Percentiles rank a stretch among this genome's conserved stretches.
phyloP scores from a whole-genome alignment of 2,329 filamentous ascomycete genomes.

The Tolypocladium album region DNA sequence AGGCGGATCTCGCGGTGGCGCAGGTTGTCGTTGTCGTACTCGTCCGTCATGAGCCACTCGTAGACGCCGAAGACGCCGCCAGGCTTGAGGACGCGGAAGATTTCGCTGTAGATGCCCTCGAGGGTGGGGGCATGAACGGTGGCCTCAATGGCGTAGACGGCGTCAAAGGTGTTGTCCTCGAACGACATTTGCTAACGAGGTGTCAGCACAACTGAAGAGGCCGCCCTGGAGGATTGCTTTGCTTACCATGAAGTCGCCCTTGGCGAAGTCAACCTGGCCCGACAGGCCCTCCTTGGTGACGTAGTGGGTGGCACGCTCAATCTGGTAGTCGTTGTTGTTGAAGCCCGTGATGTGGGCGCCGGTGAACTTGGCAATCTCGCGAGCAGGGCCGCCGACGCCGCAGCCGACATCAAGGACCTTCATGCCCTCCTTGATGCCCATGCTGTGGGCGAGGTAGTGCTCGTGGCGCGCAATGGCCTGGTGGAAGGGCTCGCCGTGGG shows the following conservation, averaged over 20 bases:
- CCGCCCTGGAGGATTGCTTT: neutral
- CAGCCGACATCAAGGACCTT: conserved; percentile 93
- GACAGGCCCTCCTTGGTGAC: conserved; percentile 71
- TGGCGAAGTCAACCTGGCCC: conserved; percentile 73
- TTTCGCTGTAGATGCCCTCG: conserved; percentile 87
- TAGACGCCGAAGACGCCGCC: conserved; percentile 95
- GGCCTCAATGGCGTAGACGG: conserved; percentile 94
- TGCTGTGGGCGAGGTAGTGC: conserved; percentile 89
- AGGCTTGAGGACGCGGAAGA: conserved; percentile 90
- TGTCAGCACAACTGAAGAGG: neutral
- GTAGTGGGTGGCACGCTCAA: conserved; percentile 81
- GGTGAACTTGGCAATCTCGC: conserved; percentile 94
- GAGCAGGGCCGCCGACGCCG: conserved; percentile 88
- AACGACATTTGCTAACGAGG: conserved; percentile 64
- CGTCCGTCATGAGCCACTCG: conserved; percentile 97
- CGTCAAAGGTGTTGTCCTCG: conserved; percentile 83
- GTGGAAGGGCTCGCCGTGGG: conserved; percentile 73
- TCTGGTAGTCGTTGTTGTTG: conserved; percentile 99
- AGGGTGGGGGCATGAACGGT: conserved; percentile 89
- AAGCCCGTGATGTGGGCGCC: conserved; percentile 81
- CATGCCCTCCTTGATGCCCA: conserved; percentile 77
- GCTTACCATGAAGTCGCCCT: conserved; percentile 87
- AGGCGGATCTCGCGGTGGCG: conserved; percentile 84
- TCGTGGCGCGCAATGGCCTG: conserved; percentile 94
- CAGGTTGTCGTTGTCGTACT: conserved; percentile 82